phyloP scores from a whole-genome alignment of 495 filamentous ascomycete species.

The Penicillium fimorum region DNA sequence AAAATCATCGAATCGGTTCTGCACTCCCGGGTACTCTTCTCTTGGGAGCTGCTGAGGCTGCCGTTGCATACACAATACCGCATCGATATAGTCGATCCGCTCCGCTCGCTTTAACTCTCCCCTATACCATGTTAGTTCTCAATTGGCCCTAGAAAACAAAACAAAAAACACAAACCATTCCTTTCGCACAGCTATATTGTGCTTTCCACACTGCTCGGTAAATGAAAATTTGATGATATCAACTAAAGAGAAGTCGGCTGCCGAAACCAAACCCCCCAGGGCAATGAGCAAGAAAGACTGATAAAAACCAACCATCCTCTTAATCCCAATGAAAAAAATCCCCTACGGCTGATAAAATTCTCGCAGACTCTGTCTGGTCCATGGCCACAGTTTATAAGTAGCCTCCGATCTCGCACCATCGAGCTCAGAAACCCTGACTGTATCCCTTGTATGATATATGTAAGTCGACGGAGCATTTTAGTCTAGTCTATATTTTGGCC shows the following conservation, averaged over 20 bases:
- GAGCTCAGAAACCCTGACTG: not conserved
- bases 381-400: not conserved
- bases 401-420: not conserved
- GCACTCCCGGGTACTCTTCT: constrained; percentile 46
- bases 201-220: not conserved
- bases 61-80: constrained; percentile 48
- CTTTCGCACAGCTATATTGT: not conserved
- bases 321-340: not conserved
- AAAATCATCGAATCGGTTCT: constrained; percentile 55
- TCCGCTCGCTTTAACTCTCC: constrained; percentile 34
- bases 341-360: not conserved
- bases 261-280: not conserved
- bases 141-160: not conserved
- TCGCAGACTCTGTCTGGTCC: not conserved
- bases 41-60: constrained; percentile 40
- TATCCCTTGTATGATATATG: constrained; percentile 10
- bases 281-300: constrained; percentile 2
- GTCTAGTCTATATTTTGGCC: not conserved
- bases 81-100: constrained; percentile 45
- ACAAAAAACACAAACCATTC: constrained; percentile 2
- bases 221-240: not conserved
- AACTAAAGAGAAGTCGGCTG: not conserved
- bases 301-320: constrained; percentile 9
- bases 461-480: not conserved
- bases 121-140: constrained; percentile 25